Percentiles rank a stretch among this genome's conserved stretches.
These are phyloP conservation scores for Candida pseudofarinosa DNA, from an alignment of 805 yeast genomes.

Conservation along the genomic window DNA sequence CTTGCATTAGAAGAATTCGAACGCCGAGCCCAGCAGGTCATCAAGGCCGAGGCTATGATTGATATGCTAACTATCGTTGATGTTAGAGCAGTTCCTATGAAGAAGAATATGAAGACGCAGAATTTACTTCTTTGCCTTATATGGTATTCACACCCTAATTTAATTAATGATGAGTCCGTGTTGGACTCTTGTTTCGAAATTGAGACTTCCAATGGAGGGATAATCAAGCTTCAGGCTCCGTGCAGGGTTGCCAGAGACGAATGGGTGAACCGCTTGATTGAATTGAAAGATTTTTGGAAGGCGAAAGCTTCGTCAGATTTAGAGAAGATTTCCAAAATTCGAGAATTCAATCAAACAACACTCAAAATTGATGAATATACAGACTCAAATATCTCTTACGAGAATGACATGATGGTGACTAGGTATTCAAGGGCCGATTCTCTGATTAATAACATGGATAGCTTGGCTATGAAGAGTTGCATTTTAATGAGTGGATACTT, in stretches of 20 bases:
- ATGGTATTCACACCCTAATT: slow-evolving; percentile 26
- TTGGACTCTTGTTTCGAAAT: slow-evolving; percentile 53
- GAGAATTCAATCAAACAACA: slow-evolving; percentile 41
- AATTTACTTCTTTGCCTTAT: slow-evolving; percentile 21
- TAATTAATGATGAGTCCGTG: slow-evolving; percentile 23
- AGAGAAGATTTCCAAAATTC: slow-evolving; percentile 27
- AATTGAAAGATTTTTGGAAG: slow-evolving; percentile 58
- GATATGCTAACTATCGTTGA: slow-evolving; percentile 51
- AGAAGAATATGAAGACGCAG: slow-evolving; percentile 19
- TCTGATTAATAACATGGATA: slow-evolving; percentile 48
- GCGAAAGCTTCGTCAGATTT: slow-evolving; percentile 40
- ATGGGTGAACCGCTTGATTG: slow-evolving; percentile 58
- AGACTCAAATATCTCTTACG: slow-evolving; percentile 51
- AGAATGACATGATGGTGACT: slow-evolving; percentile 43
- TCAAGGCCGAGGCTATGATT: slow-evolving; percentile 57
- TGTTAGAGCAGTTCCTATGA: slow-evolving; percentile 29
- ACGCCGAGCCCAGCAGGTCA: slow-evolving; percentile 52
- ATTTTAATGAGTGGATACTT: slow-evolving; percentile 63
- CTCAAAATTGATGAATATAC: slow-evolving; percentile 51
- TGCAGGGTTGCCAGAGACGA: slow-evolving; percentile 44
- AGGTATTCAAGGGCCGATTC: slow-evolving; percentile 53
- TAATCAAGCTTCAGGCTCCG: slow-evolving; percentile 54
- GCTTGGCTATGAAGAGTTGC: slow-evolving; percentile 55
- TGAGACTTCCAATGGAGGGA: slow-evolving; percentile 41
- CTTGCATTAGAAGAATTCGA: slow-evolving; percentile 63